Conservation (phyloP, 2,329 filamentous ascomycete genomes). For the Pseudogymnoascus sp. region DNA sequence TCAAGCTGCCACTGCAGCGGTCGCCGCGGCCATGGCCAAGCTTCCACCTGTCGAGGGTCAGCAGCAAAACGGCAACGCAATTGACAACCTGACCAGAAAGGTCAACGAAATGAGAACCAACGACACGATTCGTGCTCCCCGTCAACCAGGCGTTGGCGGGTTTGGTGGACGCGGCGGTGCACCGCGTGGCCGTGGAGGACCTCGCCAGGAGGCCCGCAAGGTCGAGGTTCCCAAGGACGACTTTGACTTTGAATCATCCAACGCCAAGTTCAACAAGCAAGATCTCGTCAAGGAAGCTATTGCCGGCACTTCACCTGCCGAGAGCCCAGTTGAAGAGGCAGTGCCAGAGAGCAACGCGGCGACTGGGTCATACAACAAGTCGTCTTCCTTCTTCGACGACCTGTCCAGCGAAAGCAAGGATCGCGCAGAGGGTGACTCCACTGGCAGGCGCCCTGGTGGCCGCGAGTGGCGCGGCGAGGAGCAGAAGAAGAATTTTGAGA, state of each 20-base stretch:
- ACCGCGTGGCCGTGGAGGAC: constrained; percentile 33
- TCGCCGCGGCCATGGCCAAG: constrained; percentile 75
- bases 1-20: constrained; percentile 66
- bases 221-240: constrained; percentile 86
- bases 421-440: constrained; percentile 62
- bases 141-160: constrained; percentile 39
- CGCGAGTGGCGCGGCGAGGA: constrained; percentile 89
- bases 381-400: constrained; percentile 92
- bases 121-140: constrained; percentile 44
- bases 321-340: constrained; percentile 35
- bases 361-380: constrained; percentile 72
- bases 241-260: constrained; percentile 82
- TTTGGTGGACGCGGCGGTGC: constrained; percentile 31
- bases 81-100: constrained; percentile 68
- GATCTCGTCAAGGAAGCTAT: constrained; percentile 83
- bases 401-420: constrained; percentile 93
- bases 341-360: constrained; percentile 38
- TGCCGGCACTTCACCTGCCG: constrained; percentile 62
- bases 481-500: constrained; percentile 93
- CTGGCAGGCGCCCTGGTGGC: constrained; percentile 62
- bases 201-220: constrained; percentile 46
- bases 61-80: constrained; percentile 34
- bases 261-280: constrained; percentile 83
- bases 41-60: constrained; percentile 37
- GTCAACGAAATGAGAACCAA: constrained; percentile 71